Conservation (phyloP, 2,329 filamentous ascomycete species). For the Penicillium sp. region DNA sequence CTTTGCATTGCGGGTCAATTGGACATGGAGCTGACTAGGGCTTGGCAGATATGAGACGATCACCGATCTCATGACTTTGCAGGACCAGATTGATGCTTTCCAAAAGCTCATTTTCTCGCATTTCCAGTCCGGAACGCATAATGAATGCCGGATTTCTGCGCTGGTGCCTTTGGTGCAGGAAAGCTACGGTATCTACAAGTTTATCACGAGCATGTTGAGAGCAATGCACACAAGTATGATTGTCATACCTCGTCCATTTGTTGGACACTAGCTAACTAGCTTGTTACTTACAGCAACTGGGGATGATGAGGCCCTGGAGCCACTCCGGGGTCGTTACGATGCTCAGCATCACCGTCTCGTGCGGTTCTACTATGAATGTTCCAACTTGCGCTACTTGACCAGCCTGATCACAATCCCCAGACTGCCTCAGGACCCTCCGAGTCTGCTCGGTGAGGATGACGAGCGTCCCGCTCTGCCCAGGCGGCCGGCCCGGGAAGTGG, state of each 20-base stretch:
- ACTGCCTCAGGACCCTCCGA: slow-evolving; percentile 88
- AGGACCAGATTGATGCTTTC: slow-evolving; percentile 97
- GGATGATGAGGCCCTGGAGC: slow-evolving; percentile 85
- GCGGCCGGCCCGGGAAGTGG: slow-evolving; percentile 63
- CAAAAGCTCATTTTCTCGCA: slow-evolving; percentile 98
- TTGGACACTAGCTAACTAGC: slow-evolving; percentile 8
- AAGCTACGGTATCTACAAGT: slow-evolving; percentile 99
- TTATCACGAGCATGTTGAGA: slow-evolving; percentile 97
- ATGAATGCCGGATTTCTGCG: slow-evolving; percentile 92
- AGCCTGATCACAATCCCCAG: slow-evolving; percentile 95
- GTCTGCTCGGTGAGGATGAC: slow-evolving; percentile 77
- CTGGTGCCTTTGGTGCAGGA: slow-evolving; percentile 91
- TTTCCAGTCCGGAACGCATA: slow-evolving; percentile 84
- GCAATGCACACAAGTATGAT: slow-evolving; percentile 89
- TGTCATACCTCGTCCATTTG: neutral
- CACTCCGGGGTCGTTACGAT: slow-evolving; percentile 81
- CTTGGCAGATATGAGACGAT: slow-evolving; percentile 71
- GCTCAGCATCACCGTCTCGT: slow-evolving; percentile 94
- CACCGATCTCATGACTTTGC: slow-evolving; percentile 88
- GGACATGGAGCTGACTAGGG: slow-evolving; percentile 21
- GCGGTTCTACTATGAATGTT: slow-evolving; percentile 99
- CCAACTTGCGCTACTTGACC: slow-evolving; percentile 91
- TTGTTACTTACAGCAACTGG: slow-evolving; percentile 60
- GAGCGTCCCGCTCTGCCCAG: slow-evolving; percentile 75
- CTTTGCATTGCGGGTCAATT: neutral